Percentiles rank a stretch among this genome's conserved stretches.
Evolutionary conservation across 495 filamentous ascomycete species (phyloP).

Genomic region (Physcia stellaris): DNA sequence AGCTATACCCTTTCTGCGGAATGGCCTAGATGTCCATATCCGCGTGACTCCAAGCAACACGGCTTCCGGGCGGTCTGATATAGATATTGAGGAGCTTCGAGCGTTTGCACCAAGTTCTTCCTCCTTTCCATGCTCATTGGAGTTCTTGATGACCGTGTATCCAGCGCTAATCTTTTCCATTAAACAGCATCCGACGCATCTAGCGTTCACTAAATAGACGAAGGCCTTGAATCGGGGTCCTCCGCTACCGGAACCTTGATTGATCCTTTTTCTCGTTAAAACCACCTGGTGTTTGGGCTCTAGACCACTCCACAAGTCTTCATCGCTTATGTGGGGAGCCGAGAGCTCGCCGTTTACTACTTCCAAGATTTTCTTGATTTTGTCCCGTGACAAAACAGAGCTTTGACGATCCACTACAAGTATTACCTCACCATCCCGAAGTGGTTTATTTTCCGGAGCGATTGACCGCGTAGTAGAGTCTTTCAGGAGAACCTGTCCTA

Average conservation of each 20-base stretch:
- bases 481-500: constrained; percentile 41
- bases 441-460: constrained; percentile 33
- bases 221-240: constrained; percentile 49
- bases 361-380: constrained; percentile 47
- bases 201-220: constrained; percentile 47
- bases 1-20: constrained; percentile 48
- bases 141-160: constrained; percentile 30
- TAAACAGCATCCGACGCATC: constrained; percentile 53
- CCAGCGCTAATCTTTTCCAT: constrained; percentile 51
- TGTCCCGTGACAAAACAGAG: constrained; percentile 37
- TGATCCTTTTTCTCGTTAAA: constrained; percentile 8
- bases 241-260: constrained; percentile 18
- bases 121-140: constrained; percentile 11
- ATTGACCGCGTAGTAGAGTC: constrained; percentile 28
- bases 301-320: constrained; percentile 42
- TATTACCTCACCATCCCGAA: constrained; percentile 36
- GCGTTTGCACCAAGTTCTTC: constrained; percentile 13
- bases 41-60: constrained; percentile 56
- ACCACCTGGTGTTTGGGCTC: constrained; percentile 23
- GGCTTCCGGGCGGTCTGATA: constrained; percentile 23
- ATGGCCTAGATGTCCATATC: constrained; percentile 54
- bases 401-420: constrained; percentile 44
- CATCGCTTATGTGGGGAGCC: constrained; percentile 46
- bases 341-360: constrained; percentile 55
- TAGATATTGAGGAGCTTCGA: constrained; percentile 32